A percentile compares a stretch with the other conserved stretches of the same genome.
phyloP scores from a whole-genome alignment of 176 grass and related monocot species.

The Phoenix roebelenii region DNA sequence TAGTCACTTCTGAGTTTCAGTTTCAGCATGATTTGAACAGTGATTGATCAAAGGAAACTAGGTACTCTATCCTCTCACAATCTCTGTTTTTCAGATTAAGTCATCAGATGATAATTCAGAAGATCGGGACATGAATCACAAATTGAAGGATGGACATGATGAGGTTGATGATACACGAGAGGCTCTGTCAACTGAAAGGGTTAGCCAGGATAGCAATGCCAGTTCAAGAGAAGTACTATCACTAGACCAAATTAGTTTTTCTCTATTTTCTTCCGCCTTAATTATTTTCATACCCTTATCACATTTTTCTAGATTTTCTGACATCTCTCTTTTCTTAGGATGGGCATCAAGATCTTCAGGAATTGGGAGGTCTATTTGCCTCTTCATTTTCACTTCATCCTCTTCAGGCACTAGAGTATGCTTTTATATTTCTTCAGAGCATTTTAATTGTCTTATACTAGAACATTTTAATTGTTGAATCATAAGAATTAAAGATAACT shows the following conservation, averaged over 20 bases:
- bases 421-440: neutral
- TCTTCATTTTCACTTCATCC: conserved; percentile 65
- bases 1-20: conserved; percentile 4
- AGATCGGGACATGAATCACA: conserved; percentile 18
- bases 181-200: conserved; percentile 32
- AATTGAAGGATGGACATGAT: conserved; percentile 26
- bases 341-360: conserved; percentile 62
- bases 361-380: conserved; percentile 50
- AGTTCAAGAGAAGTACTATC: conserved; percentile 47
- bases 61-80: neutral
- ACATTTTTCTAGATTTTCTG: neutral
- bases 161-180: conserved; percentile 21
- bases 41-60: too few relatives aligned
- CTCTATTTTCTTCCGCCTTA: neutral
- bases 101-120: conserved; percentile 51
- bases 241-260: neutral
- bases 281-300: too few relatives aligned
- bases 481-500: too few relatives aligned
- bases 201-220: conserved; percentile 32
- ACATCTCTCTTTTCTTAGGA: conserved; percentile 37
- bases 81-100: conserved; percentile 58
- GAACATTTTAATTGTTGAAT: too few relatives aligned
- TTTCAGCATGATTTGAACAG: too few relatives aligned
- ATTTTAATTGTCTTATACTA: too few relatives aligned
- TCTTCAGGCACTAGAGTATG: conserved; percentile 88